Percentiles rank a stretch among this genome's conserved stretches.
Evolutionary conservation across 768 basidiomycete genomes (phyloP).

Genomic region (Tulasnella sp.): DNA sequence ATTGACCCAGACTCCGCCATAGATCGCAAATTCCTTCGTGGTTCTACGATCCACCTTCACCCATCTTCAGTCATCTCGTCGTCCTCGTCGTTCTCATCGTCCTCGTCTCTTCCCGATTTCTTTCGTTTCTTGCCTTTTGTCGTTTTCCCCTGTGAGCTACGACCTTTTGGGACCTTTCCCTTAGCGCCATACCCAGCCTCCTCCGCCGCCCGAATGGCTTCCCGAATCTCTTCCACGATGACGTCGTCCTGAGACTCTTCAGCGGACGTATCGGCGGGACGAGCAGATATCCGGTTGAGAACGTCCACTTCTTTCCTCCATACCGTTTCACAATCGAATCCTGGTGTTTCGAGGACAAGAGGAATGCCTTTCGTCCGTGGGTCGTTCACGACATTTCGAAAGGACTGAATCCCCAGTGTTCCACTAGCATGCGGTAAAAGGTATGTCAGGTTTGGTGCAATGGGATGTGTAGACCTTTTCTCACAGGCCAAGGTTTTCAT

Average conservation of each 20-base stretch:
- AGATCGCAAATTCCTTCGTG: neutral
- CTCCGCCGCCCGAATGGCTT: conserved; percentile 15
- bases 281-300: conserved; percentile 39
- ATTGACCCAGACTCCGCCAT: no score
- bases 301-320: conserved; percentile 69
- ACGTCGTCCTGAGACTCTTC: neutral
- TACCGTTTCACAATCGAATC: conserved; percentile 54
- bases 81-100: neutral
- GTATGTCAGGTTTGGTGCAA: neutral
- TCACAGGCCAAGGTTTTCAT: conserved; percentile 78
- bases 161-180: neutral
- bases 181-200: conserved; percentile 15
- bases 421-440: conserved; percentile 42
- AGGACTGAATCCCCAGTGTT: conserved; percentile 53
- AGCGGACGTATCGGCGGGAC: no score
- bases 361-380: conserved; percentile 60
- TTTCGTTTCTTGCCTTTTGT: neutral
- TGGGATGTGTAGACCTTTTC: conserved; percentile 26
- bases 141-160: neutral
- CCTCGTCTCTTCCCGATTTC: neutral
- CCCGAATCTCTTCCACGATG: neutral
- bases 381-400: conserved; percentile 61
- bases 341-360: conserved; percentile 75
- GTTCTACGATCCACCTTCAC: neutral
- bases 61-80: neutral